Percentiles rank a stretch among this genome's conserved stretches.
Conservation (phyloP, 805 yeast species). For the Candida peoriensis region DNA sequence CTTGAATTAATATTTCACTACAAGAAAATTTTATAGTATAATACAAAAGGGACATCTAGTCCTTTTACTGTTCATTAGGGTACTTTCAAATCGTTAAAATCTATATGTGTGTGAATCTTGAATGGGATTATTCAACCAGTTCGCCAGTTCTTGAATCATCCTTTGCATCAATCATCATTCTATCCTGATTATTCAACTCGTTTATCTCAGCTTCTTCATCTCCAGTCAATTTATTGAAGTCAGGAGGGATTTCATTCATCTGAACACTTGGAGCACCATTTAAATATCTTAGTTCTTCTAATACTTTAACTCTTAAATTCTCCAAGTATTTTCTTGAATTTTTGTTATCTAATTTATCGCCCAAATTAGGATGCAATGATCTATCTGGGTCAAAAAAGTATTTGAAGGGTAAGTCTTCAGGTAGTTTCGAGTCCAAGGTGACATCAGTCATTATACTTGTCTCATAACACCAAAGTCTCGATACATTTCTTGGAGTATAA, state of each 20-base stretch:
- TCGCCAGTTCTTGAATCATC: conserved; percentile 36
- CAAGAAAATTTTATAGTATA: too few relatives aligned
- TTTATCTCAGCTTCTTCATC: conserved; percentile 33
- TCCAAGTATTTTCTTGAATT: conserved; percentile 81
- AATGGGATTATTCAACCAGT: conserved; percentile 15
- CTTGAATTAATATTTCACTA: too few relatives aligned
- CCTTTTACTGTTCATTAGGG: too few relatives aligned
- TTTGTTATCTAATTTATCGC: conserved; percentile 76
- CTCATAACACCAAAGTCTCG: conserved; percentile 93
- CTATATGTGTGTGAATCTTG: too few relatives aligned
- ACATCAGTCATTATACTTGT: conserved; percentile 83
- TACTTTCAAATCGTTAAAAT: too few relatives aligned
- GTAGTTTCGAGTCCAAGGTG: conserved; percentile 60
- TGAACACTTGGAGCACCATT: conserved; percentile 92
- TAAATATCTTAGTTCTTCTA: conserved; percentile 75
- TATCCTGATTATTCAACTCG: conserved; percentile 30
- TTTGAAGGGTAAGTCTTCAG: conserved; percentile 53
- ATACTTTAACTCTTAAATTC: conserved; percentile 61
- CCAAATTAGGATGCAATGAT: conserved; percentile 74
- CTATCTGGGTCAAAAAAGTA: conserved; percentile 55
- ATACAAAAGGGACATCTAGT: too few relatives aligned
- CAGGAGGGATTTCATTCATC: conserved; percentile 84
- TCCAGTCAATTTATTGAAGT: conserved; percentile 14
- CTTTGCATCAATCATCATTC: conserved; percentile 28
- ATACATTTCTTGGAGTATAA: conserved; percentile 94